phyloP scores from a whole-genome alignment of 78 protist species.

The Dictyostelium brefeldianum region DNA sequence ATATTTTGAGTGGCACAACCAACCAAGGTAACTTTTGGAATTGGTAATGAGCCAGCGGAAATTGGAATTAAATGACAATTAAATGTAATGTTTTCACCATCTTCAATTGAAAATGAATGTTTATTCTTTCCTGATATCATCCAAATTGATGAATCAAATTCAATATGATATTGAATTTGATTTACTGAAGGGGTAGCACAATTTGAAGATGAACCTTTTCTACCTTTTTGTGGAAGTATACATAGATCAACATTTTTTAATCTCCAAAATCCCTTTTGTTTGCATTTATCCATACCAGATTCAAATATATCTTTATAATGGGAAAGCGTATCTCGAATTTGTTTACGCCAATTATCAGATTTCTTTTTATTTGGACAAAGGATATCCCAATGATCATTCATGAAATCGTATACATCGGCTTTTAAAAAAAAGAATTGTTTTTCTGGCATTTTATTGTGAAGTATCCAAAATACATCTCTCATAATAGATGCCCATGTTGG shows the following conservation, averaged over 20 bases:
- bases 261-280: conserved; percentile 80
- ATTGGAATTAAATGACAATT: conserved; percentile 45
- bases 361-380: conserved; percentile 55
- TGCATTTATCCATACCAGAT: conserved; percentile 76
- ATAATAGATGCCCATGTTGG: conserved; percentile 79
- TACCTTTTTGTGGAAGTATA: conserved; percentile 43
- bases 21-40: conserved; percentile 22
- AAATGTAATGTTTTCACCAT: conserved; percentile 18
- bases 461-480: conserved; percentile 66
- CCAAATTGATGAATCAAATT: conserved; percentile 35
- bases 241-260: conserved; percentile 60
- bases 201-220: conserved; percentile 7
- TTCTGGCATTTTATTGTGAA: conserved; percentile 46
- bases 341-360: conserved; percentile 80
- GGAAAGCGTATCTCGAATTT: conserved; percentile 66
- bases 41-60: conserved; percentile 31
- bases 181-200: background rate
- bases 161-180: conserved; percentile 12
- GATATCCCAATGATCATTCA: conserved; percentile 68
- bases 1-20: conserved; percentile 29
- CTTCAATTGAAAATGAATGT: background rate
- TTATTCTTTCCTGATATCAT: conserved; percentile 56
- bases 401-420: conserved; percentile 70
- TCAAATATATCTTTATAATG: conserved; percentile 71
- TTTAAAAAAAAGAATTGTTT: conserved; percentile 68